Percentiles rank a stretch among this genome's conserved stretches.
Conservation (phyloP, 345 rosid genomes). For the Acer yangbiense region DNA sequence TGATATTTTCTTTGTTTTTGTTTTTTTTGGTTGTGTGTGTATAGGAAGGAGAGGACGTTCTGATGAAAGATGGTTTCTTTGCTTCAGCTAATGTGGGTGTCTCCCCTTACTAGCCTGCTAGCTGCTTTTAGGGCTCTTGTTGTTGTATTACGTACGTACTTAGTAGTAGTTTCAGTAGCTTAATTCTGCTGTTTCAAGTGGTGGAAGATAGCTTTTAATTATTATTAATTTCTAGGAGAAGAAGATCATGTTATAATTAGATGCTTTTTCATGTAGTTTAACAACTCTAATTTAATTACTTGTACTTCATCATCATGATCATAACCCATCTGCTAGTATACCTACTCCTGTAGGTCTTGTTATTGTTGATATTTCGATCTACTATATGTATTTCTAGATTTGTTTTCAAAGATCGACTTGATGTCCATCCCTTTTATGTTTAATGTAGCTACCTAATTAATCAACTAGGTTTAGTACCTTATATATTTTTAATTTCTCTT, state of each 20-base stretch:
- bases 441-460: not conserved
- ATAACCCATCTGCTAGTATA: not conserved
- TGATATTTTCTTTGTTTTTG: no score
- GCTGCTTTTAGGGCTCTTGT: not conserved
- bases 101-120: conserved; percentile 33
- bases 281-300: conserved; percentile 2
- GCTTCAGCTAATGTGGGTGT: conserved; percentile 47
- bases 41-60: conserved; percentile 48
- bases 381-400: not conserved
- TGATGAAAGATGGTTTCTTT: conserved; percentile 48
- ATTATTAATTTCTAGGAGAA: not conserved
- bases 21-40: not conserved
- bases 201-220: not conserved
- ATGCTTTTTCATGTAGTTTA: not conserved
- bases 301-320: not conserved
- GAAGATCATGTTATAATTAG: not conserved
- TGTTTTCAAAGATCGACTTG: not conserved
- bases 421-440: not conserved
- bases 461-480: not conserved
- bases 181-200: conserved; percentile 3
- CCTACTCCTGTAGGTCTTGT: not conserved
- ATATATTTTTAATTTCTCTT: not conserved
- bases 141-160: no score
- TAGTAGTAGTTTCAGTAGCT: not conserved
- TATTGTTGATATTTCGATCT: conserved; percentile 1